These are phyloP conservation scores for Auriscalpium orientale DNA, from an alignment of 768 basidiomycete species.

Conservation along the genomic window DNA sequence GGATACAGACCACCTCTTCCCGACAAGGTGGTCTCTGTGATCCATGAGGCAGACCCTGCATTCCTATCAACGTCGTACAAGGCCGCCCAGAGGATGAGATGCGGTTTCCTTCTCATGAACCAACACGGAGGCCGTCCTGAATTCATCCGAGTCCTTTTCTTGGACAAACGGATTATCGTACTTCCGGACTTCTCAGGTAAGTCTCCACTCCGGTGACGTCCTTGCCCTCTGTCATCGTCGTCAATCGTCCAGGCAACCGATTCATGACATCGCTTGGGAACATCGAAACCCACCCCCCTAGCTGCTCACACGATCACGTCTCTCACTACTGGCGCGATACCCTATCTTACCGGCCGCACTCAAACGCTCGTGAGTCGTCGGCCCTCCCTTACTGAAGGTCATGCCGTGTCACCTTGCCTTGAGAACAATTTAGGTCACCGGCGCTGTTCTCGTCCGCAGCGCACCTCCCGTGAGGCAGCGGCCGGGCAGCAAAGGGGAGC, in stretches of 20 bases:
- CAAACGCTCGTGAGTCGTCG: conserved; percentile 41
- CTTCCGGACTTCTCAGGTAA: conserved; percentile 57
- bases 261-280: conserved; percentile 60
- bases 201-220: conserved; percentile 2
- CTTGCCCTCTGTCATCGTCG: not conserved
- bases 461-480: conserved; percentile 47
- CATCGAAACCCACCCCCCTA: conserved; percentile 42
- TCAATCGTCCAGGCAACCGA: conserved; percentile 39
- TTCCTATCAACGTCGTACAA: conserved; percentile 48
- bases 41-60: conserved; percentile 42
- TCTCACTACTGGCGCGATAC: conserved; percentile 45
- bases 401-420: conserved; percentile 51
- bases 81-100: conserved; percentile 31
- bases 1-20: conserved; percentile 36
- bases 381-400: conserved; percentile 36
- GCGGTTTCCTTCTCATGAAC: conserved; percentile 52
- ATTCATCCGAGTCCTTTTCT: conserved; percentile 49
- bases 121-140: conserved; percentile 58
- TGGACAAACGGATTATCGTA: conserved; percentile 45
- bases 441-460: conserved; percentile 44
- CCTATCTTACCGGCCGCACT: conserved; percentile 57
- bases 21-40: conserved; percentile 38
- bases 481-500: conserved; percentile 19
- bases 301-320: conserved; percentile 52
- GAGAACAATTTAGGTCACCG: conserved; percentile 41